Evolutionary conservation across 2,329 filamentous ascomycete genomes (phyloP), one percentile per base, ranked within the genome.

Genomic region (Verticillium nonalfalfae): DNA sequence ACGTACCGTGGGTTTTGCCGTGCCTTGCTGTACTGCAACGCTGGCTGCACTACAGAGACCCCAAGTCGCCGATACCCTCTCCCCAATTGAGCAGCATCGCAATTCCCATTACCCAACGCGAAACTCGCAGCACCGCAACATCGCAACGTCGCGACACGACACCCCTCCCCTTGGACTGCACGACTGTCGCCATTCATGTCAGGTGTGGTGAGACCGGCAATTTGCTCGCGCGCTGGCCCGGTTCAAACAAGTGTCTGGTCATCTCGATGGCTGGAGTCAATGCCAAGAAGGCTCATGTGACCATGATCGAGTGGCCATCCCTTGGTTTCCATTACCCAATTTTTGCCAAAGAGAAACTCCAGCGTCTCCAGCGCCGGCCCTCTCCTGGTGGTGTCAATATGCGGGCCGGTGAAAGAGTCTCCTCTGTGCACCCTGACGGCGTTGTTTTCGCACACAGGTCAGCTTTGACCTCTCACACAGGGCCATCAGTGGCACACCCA

Each of bases 261-360:
- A 21, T 50, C 45, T 26, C 35, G 56, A 40, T 58, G 36, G 36
- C 26, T 40, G 56, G 33, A 39, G 45, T 26, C n/a, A 58, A 58
- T 35, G 35, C 36, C 38, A 15, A 39, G 45, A 14, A 36, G 18
- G 70, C 68, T 74, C 73, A 75, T 70, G 72, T 69, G 73, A 75
- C 64, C 71, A 69, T 55, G 68, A 69, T 67, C 71, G 68, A 66
- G 71, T 69, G 67, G 71, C 73, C 76, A 77, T 72, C 73, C 70
- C 71, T 72, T 70, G 70, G 74, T 80, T 81, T 80, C 68, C 68
- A 80, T 81, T 81, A 80, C 78, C 70, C 76, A 80, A 81, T 80
- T 67, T 67, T 70, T 62, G 61, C 52, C 59, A 52, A 64, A 64
- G 63, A 65, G 63, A 59, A 65, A 65, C 61, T 38, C 58, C 45